Conservation (phyloP, 805 yeast species). For the Kluyveromyces wickerhamii region DNA sequence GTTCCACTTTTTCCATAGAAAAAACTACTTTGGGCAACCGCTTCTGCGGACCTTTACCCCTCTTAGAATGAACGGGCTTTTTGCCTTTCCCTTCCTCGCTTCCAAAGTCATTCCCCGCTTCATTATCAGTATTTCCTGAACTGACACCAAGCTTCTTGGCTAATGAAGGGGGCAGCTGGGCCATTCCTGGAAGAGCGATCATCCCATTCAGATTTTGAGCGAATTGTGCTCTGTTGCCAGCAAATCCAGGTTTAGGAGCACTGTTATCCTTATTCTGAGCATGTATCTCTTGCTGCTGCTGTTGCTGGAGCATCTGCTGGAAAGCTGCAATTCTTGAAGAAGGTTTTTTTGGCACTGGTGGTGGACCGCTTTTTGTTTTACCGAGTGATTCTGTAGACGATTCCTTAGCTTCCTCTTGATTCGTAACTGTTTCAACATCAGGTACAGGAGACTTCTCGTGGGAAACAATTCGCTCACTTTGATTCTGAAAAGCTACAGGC, state of each 20-base stretch:
- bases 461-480: conserved; percentile 8
- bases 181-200: conserved; percentile 49
- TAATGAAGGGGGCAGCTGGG: conserved; percentile 17
- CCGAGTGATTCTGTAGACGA: background rate
- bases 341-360: conserved; percentile 69
- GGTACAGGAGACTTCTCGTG: conserved; percentile 2
- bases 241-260: conserved; percentile 16
- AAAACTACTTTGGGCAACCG: conserved; percentile 53
- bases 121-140: conserved; percentile 7
- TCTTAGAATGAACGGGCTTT: conserved; percentile 21
- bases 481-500: conserved; percentile 1
- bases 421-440: conserved; percentile 1
- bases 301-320: conserved; percentile 61
- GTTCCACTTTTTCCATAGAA: conserved; percentile 27
- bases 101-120: conserved; percentile 6
- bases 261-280: conserved; percentile 10
- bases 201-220: conserved; percentile 54
- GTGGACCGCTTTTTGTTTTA: conserved; percentile 36
- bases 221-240: conserved; percentile 38
- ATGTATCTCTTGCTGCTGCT: conserved; percentile 35
- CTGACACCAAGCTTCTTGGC: conserved; percentile 13
- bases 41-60: conserved; percentile 71
- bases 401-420: conserved; percentile 4
- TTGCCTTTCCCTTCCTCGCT: background rate
- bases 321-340: conserved; percentile 76